A percentile compares a stretch with the other conserved stretches of the same genome.
Conservation (phyloP, 441 rosid genomes). For the Gossypium laxum region DNA sequence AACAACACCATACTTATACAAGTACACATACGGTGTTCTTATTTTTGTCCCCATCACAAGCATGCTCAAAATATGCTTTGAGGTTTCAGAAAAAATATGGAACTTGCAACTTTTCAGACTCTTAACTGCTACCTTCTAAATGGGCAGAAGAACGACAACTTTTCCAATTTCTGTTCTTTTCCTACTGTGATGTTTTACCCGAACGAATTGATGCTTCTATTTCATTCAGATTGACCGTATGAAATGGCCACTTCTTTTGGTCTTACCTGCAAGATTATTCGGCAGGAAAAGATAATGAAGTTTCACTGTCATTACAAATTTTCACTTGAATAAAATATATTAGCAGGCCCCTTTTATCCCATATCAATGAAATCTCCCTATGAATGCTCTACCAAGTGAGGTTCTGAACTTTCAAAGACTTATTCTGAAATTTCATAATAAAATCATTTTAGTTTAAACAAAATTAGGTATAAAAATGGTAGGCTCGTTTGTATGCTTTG, state of each 20-base stretch:
- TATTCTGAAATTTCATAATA: background rate
- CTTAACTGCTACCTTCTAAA: background rate
- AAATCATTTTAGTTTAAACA: background rate
- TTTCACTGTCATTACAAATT: background rate
- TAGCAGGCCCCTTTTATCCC: background rate
- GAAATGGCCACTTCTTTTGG: background rate
- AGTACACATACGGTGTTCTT: background rate
- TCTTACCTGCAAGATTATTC: slow-evolving; percentile 15
- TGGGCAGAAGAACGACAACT: too few species aligned
- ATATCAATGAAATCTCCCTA: background rate
- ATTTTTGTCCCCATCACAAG: background rate
- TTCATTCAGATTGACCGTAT: background rate
- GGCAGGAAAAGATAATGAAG: background rate
- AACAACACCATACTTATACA: background rate
- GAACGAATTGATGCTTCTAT: background rate
- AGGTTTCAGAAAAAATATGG: background rate
- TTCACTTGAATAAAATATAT: background rate
- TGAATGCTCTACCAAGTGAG: background rate
- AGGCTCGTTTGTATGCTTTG: background rate
- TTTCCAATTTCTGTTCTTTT: background rate
- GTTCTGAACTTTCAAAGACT: background rate
- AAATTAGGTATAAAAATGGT: background rate
- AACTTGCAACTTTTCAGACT: background rate
- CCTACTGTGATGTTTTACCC: background rate
- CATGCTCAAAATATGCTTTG: background rate